phyloP scores from a whole-genome alignment of 2,329 filamentous ascomycete species.

The Aphanoascus verrucosus region DNA sequence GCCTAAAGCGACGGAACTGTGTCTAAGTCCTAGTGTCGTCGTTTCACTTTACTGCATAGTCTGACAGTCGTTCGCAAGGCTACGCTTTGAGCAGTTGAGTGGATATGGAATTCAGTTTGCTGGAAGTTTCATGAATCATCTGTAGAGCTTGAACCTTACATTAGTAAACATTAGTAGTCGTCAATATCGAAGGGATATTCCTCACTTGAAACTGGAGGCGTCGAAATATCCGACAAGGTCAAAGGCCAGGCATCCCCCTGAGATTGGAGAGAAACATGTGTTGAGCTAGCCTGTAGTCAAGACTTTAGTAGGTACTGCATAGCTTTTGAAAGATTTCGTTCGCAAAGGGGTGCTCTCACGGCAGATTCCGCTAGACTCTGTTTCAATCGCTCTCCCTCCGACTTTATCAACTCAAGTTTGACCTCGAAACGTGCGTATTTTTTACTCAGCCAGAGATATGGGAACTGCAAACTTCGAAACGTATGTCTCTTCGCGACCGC shows the following conservation, averaged over 20 bases:
- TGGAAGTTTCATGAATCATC: conserved; percentile 5
- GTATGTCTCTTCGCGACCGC: not conserved
- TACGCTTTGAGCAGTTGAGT: not conserved
- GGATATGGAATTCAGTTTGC: conserved; percentile 3
- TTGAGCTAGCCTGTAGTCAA: not conserved
- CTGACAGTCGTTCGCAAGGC: not conserved
- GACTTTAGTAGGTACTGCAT: not conserved
- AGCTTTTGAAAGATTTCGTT: too few relatives aligned
- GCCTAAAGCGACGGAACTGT: too few relatives aligned
- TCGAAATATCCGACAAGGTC: not conserved
- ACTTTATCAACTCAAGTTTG: conserved; percentile 4
- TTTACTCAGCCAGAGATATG: conserved; percentile 5
- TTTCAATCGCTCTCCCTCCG: conserved; percentile 3
- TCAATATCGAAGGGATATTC: not conserved
- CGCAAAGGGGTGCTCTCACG: not conserved
- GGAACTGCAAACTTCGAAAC: not conserved
- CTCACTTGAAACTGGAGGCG: conserved; percentile 4
- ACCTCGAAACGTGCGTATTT: conserved; percentile 5
- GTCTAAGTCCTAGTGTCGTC: too few relatives aligned
- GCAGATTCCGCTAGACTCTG: not conserved
- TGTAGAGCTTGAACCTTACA: not conserved
- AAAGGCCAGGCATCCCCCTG: not conserved
- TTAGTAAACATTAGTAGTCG: not conserved
- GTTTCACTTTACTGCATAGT: not conserved
- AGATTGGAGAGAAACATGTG: not conserved